Conservation (phyloP, 495 filamentous ascomycete genomes). For the Trypethelium eluteriae region DNA sequence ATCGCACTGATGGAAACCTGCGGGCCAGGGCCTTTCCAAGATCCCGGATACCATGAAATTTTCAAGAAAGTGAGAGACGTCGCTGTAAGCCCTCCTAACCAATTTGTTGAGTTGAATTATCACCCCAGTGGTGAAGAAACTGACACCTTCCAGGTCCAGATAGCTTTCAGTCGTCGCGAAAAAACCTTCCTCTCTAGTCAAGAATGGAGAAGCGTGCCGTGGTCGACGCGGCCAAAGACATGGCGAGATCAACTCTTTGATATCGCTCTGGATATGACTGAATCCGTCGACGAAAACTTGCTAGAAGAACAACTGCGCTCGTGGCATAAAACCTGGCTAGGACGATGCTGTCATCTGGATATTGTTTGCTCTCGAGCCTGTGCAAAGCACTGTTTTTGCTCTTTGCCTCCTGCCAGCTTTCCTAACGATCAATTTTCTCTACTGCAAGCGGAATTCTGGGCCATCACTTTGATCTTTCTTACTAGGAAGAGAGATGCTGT, state of each 20-base stretch:
- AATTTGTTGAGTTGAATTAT: not conserved
- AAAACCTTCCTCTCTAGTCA: not conserved
- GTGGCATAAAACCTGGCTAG: not conserved
- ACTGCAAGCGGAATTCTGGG: not conserved
- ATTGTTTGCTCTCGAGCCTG: not conserved
- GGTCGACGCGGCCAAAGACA: not conserved
- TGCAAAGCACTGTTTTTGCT: not conserved
- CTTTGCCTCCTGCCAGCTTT: not conserved
- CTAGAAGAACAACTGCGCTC: not conserved
- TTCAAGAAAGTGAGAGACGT: slow-evolving; percentile 4
- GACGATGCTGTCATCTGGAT: not conserved
- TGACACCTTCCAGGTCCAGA: not conserved
- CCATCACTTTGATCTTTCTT: not conserved
- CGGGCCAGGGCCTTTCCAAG: not conserved
- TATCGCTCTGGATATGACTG: not conserved
- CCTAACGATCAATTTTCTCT: not conserved
- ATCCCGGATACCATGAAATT: not conserved
- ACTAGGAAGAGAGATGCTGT: no score
- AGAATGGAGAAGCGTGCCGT: not conserved
- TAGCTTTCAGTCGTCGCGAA: not conserved
- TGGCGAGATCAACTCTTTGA: not conserved
- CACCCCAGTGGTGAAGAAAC: not conserved
- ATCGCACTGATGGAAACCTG: slow-evolving; percentile 3
- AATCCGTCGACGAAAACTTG: not conserved
- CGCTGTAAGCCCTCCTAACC: not conserved